Evolutionary conservation across 768 basidiomycete genomes (phyloP), one percentile per base, ranked within the genome.

Genomic region (Terana coerulea): DNA sequence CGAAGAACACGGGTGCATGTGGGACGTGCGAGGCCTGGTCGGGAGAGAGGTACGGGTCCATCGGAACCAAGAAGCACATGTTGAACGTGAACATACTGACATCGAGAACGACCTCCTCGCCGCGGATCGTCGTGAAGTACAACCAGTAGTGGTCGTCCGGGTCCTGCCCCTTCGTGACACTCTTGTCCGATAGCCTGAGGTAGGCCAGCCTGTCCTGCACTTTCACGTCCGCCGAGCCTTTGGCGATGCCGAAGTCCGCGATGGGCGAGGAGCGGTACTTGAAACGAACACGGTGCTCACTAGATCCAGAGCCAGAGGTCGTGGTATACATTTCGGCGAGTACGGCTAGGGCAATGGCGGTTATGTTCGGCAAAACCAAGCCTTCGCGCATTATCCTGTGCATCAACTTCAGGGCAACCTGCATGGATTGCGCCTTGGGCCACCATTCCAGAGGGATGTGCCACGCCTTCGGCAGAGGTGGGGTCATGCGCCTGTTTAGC

Each of bases 111-210:
- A 51, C 26, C 14, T 43, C 50, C 44, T 75, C 68, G 2, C 74
- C 76, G 4, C 65, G 56, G 1, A 72, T 51, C 1, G 73, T 75
- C 7, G 59, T 73, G 66, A 78, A 77, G 55, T 75, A 79, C 8
- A 77, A 63, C 75, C 76, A 77, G 54, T 76, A 76, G 51, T 77
- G 76, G n/a, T 76, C 69, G 17, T 71, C 52, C 0, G 75, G 74
- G 52, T 76, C 69, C 43, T 76, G 75, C 3, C 72, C 69, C 37
- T 61, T 60, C 24, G 51, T 42, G 33, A 69, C 69, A 62, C 0
- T 47, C 58, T 58, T 44, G 22, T 63, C 59, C 8, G 59, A 33
- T 15, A 49, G 29, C 31, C 43, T 37, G 4, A 60, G 59, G 60
- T 71, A 75, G 7, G 67, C 68, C 12, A 77, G 59, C 37, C 59